Evolutionary conservation across 331 rosid genomes (phyloP), one percentile per base, ranked within the genome.

Genomic region (Cucumis variabilis): DNA sequence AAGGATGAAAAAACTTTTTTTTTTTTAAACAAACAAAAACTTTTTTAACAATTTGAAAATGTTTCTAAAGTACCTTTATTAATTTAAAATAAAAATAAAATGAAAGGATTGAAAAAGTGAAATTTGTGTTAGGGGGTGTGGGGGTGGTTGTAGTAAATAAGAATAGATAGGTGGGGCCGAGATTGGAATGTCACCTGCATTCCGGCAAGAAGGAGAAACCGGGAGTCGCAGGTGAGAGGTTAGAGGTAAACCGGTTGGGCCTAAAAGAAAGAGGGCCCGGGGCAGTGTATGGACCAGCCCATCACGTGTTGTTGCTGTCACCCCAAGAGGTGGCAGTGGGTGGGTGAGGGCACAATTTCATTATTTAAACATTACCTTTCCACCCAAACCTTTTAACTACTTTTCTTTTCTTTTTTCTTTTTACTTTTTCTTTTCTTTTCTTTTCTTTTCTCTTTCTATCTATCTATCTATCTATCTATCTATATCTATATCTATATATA

Each of bases 221-320:
- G 91, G 89, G 86, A 74, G 28, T 80, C 62, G 89, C 46, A 72
- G 89, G 66, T 80, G 41, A 87, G 44, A 72, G 89, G 66, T 80
- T 41, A 87, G 27, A 78, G 89, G 87, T 80, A 82, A 82, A 60
- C 85, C 83, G 73, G 80, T 65, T 51, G 92, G 90, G 89, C 87
- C 84, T 37, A 74, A 74, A 62, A 79, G 48, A 44, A 44, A 44
- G 48, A 44, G 87, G 88, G 84, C 91, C 89, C 90, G 48, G 46
- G 48, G 48, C 48, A 6, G 77, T 75, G 65, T 86, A 28, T 60
- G 88, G 83, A 73, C 87, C 88, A 88, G 90, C 95, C 92, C 91
- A 91, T 89, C 89, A 90, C 88, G 88, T 91, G 87, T 76, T 75
- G 92, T 90, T 93, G 85, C 92, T 93, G 92, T 90, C 92, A 74